A percentile compares a stretch with the other conserved stretches of the same genome.
Evolutionary conservation across 2,329 filamentous ascomycete genomes (phyloP).

Genomic region (Xylariales sp.): DNA sequence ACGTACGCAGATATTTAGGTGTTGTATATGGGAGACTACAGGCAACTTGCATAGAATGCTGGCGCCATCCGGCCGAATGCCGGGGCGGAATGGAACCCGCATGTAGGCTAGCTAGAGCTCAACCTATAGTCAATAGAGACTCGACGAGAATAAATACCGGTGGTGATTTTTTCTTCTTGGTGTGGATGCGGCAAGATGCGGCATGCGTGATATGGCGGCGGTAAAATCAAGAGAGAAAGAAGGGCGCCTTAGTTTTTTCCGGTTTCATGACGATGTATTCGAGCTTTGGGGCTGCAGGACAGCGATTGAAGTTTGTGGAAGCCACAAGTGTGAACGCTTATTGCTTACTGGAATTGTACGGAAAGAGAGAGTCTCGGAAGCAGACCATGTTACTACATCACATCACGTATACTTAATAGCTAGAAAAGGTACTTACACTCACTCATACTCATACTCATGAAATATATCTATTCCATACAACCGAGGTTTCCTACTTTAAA

Average conservation of each 20-base stretch:
- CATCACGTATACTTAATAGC: no score
- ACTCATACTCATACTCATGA: no score
- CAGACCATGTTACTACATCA: background rate
- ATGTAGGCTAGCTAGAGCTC: conserved; percentile 1
- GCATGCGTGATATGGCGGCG: background rate
- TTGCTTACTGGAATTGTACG: no score
- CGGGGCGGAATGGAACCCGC: conserved; percentile 27
- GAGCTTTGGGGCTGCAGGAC: background rate
- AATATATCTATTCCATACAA: no score
- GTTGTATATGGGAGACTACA: conserved; percentile 15
- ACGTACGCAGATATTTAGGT: background rate
- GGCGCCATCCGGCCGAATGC: conserved; percentile 10
- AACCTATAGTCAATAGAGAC: background rate
- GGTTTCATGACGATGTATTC: background rate
- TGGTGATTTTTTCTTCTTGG: background rate
- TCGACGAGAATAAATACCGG: conserved; percentile 29
- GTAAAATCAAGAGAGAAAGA: background rate
- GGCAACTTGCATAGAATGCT: background rate
- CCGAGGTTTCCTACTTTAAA: no score
- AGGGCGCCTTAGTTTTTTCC: background rate
- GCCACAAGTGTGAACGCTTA: conserved; percentile 5
- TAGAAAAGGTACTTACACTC: no score
- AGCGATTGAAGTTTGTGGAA: conserved; percentile 26
- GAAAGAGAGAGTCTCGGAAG: conserved; percentile 1
- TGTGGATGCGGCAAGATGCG: background rate